These are phyloP conservation scores for Vigna mungo DNA, from an alignment of 306 rosid species.

Conservation along the genomic window DNA sequence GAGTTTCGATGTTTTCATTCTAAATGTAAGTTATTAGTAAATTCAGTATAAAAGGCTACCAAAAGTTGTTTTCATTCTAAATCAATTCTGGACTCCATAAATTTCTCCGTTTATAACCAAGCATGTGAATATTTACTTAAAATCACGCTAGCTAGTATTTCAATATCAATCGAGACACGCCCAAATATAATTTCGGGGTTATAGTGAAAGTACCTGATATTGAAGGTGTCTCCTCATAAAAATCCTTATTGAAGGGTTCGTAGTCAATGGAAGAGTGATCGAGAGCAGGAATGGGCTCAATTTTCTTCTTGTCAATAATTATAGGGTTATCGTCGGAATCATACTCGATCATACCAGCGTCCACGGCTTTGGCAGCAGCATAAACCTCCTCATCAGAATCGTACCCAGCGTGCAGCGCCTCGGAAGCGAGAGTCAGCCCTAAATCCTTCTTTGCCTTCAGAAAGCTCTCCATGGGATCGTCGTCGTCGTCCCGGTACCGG, in stretches of 20 bases:
- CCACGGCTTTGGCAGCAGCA: constrained; percentile 97
- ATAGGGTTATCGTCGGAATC: constrained; percentile 93
- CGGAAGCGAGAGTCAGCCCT: constrained; percentile 85
- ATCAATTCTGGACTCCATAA: too few relatives aligned
- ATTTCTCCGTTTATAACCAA: not conserved
- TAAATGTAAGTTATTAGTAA: not conserved
- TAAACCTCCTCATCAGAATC: constrained; percentile 98
- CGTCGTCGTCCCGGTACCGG: constrained; percentile 82
- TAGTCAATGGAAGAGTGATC: constrained; percentile 88
- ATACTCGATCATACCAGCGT: constrained; percentile 90
- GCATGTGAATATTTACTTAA: not conserved
- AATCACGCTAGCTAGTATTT: not conserved
- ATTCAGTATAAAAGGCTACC: not conserved
- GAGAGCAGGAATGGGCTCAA: constrained; percentile 86
- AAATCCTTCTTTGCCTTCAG: constrained; percentile 89
- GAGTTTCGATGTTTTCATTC: not conserved
- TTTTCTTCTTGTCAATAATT: constrained; percentile 80
- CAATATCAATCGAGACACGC: not conserved
- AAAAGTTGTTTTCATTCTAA: not conserved
- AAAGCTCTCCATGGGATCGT: constrained; percentile 93
- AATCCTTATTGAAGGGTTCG: constrained; percentile 85
- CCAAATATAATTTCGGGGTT: constrained; percentile 9
- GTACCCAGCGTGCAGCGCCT: constrained; percentile 87
- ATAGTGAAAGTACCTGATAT: constrained; percentile 64
- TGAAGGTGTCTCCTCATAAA: constrained; percentile 85